Conservation (phyloP, 73 alveolate genomes). For the Stentor roeselii region DNA sequence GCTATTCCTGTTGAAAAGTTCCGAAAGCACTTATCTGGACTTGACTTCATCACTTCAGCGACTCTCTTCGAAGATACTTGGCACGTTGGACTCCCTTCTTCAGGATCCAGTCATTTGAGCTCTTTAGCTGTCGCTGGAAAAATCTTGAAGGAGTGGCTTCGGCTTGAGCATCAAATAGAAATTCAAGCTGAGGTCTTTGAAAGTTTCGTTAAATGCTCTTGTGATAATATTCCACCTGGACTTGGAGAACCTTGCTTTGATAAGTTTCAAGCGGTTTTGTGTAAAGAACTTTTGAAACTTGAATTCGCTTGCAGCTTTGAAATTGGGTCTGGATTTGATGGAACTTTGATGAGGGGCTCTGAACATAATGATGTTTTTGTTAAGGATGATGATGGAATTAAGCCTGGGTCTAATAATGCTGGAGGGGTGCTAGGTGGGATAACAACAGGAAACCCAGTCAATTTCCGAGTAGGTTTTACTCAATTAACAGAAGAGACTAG, state of each 20-base stretch:
- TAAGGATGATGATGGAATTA: conserved; percentile 16
- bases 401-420: conserved; percentile 52
- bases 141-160: no score
- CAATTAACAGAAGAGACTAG: not conserved
- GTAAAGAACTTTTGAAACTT: conserved; percentile 75
- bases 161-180: no score
- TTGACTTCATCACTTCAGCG: no score
- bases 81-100: no score
- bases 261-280: conserved; percentile 56
- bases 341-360: conserved; percentile 68
- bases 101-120: no score
- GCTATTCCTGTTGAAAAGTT: no score
- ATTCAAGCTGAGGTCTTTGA: no score
- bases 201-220: conserved; percentile 35
- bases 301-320: conserved; percentile 89
- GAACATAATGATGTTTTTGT: conserved; percentile 73
- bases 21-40: no score
- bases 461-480: not conserved
- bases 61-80: no score
- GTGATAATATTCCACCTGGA: conserved; percentile 57
- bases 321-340: conserved; percentile 84
- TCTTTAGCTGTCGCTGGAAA: no score
- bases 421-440: conserved; percentile 80
- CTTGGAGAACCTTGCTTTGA: conserved; percentile 92
- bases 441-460: conserved; percentile 46